Evolutionary conservation across 2,329 filamentous ascomycete genomes (phyloP), one percentile per base, ranked within the genome.

Genomic region (Sordariomycetes sp.): DNA sequence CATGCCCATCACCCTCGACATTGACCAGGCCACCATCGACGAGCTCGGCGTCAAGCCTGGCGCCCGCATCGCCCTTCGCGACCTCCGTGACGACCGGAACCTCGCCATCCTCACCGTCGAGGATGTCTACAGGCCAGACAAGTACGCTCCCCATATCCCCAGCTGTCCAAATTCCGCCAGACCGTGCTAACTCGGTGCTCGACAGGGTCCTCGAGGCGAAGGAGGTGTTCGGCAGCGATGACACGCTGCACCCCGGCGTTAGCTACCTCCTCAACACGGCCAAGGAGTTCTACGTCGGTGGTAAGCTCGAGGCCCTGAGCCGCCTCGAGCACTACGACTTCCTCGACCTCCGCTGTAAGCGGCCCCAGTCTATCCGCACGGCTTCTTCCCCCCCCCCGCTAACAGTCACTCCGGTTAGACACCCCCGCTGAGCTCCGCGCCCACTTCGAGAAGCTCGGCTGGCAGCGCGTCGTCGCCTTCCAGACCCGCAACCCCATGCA

Each of bases 401-500:
- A 51, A 51, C 48, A 25, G 18, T 22, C 50, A 32, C 20, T 18
- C 28, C 5, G 24, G 7, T 22, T 55, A 91, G 88, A 93, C 77
- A 95, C 94, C 12, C 94, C 94, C 63, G 87, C 94, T 54, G 94
- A 99, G 78, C 82, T 99, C 68, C 90, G 94, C 68, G 80, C 90
- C 64, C 93, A 97, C 81, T 99, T 99, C 71, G 94, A 97, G 82
- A 99, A 99, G 84, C 90, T 99, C 67, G 94, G 94, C 76, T 99
- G 94, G 94, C 87, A 89, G 74, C 87, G 88, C 74, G 93, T 99
- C 66, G 94, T 99, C 63, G 94, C 94, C 70, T 99, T 99, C 88
- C 94, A 99, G 82, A 99, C 94, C 64, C 81, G 92, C 73, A 99
- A 99, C 79, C 94, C 94, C 66, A 99, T 99, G 94, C 94, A 99